Base-by-base conservation (phyloP, 2,329 filamentous ascomycete species). In the Leptoxyphium fumago region DNA sequence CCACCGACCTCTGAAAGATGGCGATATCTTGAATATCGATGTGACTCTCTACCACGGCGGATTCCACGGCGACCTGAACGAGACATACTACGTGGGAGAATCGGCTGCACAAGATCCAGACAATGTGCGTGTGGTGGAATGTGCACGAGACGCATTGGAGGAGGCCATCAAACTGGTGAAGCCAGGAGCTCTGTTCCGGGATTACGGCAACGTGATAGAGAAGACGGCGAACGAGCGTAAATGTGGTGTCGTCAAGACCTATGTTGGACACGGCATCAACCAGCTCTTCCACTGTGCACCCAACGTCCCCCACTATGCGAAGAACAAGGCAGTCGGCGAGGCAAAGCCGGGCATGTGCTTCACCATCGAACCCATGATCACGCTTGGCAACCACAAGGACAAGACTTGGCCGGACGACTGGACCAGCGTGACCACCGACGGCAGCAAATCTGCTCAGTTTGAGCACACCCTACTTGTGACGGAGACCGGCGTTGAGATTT, bases 351-450 rank as follows among this genome's bases (percentile, higher is more conserved):
- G 91, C 43, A 95, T 96, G 87, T 94, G 87, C 51, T 98, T 98
- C 58, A 98, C 91, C 0, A 98, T 98, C 48, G 91, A 98, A 68
- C 91, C 91, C 13, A 98, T 98, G 91, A 88, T 98, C 61, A 87
- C 86, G 36, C 64, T 95, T 44, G 91, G 91, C 46, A 88, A 84
- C 48, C 84, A 94, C 64, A 78, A 78, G 50, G 91, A 98, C 60
- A 82, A 91, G 62, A 96, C 87, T 0, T 98, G 91, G 91, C 91
- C 91, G 0, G 91, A 98, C 62, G 86, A 96, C 69, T 98, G 91
- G 91, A 98, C 91, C 1, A 94, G 87, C 64, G 84, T 85, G 5
- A 98, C 91, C 0, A 76, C 80, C 45, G 91, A 98, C 61, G 91
- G 91, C 42, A 84, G 82, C 64, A 72, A 77, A 60, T 94, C 88